Percentiles rank a stretch among this genome's conserved stretches.
These are phyloP conservation scores for Amanita subjunquillea DNA, from an alignment of 768 basidiomycete species.

Conservation along the genomic window DNA sequence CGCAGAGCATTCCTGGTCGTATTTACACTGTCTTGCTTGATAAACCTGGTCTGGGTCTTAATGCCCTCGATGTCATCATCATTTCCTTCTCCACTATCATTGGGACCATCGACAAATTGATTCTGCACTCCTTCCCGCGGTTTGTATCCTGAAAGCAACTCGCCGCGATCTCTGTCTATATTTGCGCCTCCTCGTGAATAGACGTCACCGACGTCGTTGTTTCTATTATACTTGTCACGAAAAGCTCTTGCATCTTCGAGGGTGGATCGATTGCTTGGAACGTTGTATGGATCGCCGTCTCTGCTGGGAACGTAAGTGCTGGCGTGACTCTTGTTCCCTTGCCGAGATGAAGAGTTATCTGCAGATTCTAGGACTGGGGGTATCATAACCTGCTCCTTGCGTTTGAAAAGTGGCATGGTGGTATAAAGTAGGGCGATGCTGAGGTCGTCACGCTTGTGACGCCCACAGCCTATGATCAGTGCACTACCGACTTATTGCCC, in stretches of 20 bases:
- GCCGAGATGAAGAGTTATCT: conserved; percentile 25
- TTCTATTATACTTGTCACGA: conserved; percentile 40
- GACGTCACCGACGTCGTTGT: conserved; percentile 46
- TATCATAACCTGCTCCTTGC: conserved; percentile 54
- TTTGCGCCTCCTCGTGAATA: conserved; percentile 55
- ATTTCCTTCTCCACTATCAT: conserved; percentile 69
- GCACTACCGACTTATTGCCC: not conserved
- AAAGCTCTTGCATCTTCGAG: conserved; percentile 13
- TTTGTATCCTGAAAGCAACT: conserved; percentile 69
- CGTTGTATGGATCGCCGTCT: conserved; percentile 38
- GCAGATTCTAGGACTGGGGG: conserved; percentile 46
- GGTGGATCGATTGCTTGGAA: conserved; percentile 7
- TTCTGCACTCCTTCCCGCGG: conserved; percentile 47
- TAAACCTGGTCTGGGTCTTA: conserved; percentile 79
- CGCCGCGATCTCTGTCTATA: conserved; percentile 56
- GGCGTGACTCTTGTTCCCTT: conserved; percentile 39
- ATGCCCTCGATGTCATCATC: conserved; percentile 92
- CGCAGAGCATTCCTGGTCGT: conserved; percentile 88
- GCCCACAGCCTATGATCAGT: not conserved
- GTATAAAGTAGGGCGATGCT: conserved; percentile 8
- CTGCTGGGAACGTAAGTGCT: conserved; percentile 61
- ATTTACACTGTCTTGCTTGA: conserved; percentile 88
- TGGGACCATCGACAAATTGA: conserved; percentile 65
- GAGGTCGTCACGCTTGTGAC: not conserved
- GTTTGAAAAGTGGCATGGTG: conserved; percentile 59